Conservation (phyloP, 495 filamentous ascomycete species). For the Penicillium waksmanii region DNA sequence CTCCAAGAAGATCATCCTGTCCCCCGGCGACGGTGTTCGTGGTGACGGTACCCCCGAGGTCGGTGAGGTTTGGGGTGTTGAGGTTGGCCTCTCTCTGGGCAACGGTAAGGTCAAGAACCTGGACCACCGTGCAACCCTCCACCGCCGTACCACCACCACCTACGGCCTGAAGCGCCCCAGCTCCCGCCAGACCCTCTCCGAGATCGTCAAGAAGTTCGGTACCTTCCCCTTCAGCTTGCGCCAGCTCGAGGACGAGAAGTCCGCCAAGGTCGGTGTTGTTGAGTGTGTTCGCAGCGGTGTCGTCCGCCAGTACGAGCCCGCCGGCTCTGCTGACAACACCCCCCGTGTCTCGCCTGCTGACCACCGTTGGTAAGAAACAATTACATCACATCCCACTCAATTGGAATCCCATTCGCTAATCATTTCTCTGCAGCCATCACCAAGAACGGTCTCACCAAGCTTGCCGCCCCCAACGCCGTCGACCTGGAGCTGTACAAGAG, state of each 20-base stretch:
- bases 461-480: slow-evolving; percentile 71
- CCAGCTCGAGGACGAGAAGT: slow-evolving; percentile 94
- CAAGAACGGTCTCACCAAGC: slow-evolving; percentile 90
- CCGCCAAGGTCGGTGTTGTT: slow-evolving; percentile 92
- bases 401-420: slow-evolving; percentile 17
- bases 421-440: slow-evolving; percentile 72
- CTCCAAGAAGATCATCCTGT: slow-evolving; percentile 96
- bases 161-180: slow-evolving; percentile 90
- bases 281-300: slow-evolving; percentile 93
- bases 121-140: slow-evolving; percentile 83
- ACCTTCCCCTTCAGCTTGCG: slow-evolving; percentile 96
- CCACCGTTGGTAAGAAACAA: slow-evolving; percentile 77
- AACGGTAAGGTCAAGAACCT: slow-evolving; percentile 92
- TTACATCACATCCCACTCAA: background rate
- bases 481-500: slow-evolving; percentile 82
- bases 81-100: slow-evolving; percentile 88
- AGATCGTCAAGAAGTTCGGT: slow-evolving; percentile 95
- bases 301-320: slow-evolving; percentile 91
- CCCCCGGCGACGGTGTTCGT: slow-evolving; percentile 82
- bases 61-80: slow-evolving; percentile 96
- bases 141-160: slow-evolving; percentile 87
- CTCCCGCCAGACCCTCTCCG: slow-evolving; percentile 85
- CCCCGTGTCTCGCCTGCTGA: slow-evolving; percentile 82
- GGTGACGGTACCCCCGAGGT: slow-evolving; percentile 89
- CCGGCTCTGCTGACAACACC: slow-evolving; percentile 85